These are phyloP conservation scores for Hypoxylon lenormandii DNA, from an alignment of 495 filamentous ascomycete species.

Conservation along the genomic window DNA sequence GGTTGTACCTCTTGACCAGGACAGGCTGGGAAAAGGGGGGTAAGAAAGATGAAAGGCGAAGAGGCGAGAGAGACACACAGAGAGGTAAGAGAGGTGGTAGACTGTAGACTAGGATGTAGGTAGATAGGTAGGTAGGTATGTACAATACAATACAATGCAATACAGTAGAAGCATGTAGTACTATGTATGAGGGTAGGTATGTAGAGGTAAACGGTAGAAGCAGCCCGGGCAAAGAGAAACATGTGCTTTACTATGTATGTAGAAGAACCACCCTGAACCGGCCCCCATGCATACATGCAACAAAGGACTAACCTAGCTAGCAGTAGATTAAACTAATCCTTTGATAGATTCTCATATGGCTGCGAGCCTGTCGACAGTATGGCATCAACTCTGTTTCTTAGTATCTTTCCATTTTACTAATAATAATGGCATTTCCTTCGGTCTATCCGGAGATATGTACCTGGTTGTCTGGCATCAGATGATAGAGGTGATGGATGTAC, in stretches of 20 bases:
- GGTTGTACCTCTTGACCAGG: slow-evolving; percentile 34
- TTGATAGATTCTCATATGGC: too few species aligned
- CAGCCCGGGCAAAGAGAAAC: too few species aligned
- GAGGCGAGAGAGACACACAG: not conserved
- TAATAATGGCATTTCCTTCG: not conserved
- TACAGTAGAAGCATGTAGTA: slow-evolving; percentile 12
- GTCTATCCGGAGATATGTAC: too few species aligned
- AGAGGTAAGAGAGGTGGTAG: not conserved
- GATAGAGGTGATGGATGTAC: not conserved
- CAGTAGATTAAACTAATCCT: not conserved
- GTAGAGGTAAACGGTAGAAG: too few species aligned
- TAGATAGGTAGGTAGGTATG: too few species aligned
- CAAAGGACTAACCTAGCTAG: not conserved
- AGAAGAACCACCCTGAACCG: too few species aligned
- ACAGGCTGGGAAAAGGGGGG: slow-evolving; percentile 29
- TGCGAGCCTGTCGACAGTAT: too few species aligned
- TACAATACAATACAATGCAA: too few species aligned
- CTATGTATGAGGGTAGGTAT: not conserved
- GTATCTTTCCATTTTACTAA: not conserved
- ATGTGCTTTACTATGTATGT: too few species aligned
- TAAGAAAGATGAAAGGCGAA: slow-evolving; percentile 25
- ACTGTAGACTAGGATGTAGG: not conserved
- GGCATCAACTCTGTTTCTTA: too few species aligned
- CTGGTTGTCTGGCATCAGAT: not conserved
- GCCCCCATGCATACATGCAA: not conserved